Evolutionary conservation across 202 grass and related monocot genomes (phyloP), one percentile per base, ranked within the genome.

Genomic region (Saccharum hybrid): DNA sequence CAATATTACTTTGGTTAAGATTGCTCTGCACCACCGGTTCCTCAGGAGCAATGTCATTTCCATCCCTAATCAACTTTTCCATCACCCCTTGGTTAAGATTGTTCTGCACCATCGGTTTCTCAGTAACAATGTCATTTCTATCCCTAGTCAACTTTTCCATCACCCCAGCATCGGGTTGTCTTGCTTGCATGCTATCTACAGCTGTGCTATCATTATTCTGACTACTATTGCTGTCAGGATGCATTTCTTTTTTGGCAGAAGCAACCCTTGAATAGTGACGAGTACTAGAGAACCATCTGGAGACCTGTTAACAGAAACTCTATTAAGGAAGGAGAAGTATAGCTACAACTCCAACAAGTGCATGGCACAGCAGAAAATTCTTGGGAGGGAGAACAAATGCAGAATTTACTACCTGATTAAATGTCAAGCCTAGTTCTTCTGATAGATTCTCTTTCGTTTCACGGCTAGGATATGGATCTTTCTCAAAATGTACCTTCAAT

Each of bases 401-500:
- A 13, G 77, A 7, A 65, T 19, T 84, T 6, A 54, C n/a, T 67
- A 97, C 94, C 94, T 97, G 94, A 83, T 48, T 61, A 56, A 85
- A 83, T 80, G 89, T 93, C 85, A 98, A 67, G 49, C 85, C 89
- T 7, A 96, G 31, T 43, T 96, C 93, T 88, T 93, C 71, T 70
- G 93, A 89, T 30, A 99, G 72, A 83, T 72, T 92, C 89, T 85
- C 78, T 84, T 89, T 90, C 41, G 81, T 81, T 86, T 79, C 30
- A 8, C 77, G 91, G 78, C 71, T 94, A 75, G 96, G 96, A 78
- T 96, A 99, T 76, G 89, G 88, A 79, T 94, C 92, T 92, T 88
- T 86, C 37, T 82, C 73, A 18, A 94, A 94, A 85, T 77, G 80
- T 39, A 71, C 84, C 63, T 88, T 76, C 70, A 98, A 65, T 70